Evolutionary conservation across 164 flowering plant species (phyloP), one percentile per base, ranked within the genome.

Genomic region (Akebia trifoliata): DNA sequence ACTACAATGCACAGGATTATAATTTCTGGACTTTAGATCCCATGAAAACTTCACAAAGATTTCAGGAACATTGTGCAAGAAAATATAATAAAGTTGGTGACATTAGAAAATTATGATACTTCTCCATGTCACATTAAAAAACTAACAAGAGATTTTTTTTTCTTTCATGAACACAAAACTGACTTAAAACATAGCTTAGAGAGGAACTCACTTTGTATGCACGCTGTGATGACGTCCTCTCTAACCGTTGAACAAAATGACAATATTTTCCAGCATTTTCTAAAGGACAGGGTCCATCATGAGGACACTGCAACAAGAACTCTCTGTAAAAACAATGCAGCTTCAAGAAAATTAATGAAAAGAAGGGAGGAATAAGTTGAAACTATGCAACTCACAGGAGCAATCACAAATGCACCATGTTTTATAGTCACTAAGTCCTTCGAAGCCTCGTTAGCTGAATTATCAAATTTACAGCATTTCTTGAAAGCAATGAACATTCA

Each of bases 231-330:
- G 89, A 53, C 25, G 97, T 94, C 74, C 99, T 88, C 76, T 94
- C 72, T 77, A 94, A 69, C 8, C 95, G 90, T 68, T 94, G 99
- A 71, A 85, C 99, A 83, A 94, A 94, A 74, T 94, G 99, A 69
- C 99, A 94, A 64, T 83, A 90, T 60, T 82, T 94, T 51, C 80
- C 87, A 17, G 86, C 68, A 9, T 86, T 87, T 40, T 66, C 84
- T 71, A 94, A 66, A 6, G 99, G 96, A 64, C 99, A 94, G 37
- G 73, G 53, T 62, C 99, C 99, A 76, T 90, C 97, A 76, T 94
- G 99, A 34, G 97, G 70, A 71, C 99, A 90, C 99, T 94, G 76
- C 69, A 72, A 70, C 18, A 61, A 57, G 10, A 63, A 47, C 26
- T 54, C 11, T 8, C 40, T n/a, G 49, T 29, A 38, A 31, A 59